Evolutionary conservation across 2,329 filamentous ascomycete species (phyloP).

Genomic region (Xylaria sp.): DNA sequence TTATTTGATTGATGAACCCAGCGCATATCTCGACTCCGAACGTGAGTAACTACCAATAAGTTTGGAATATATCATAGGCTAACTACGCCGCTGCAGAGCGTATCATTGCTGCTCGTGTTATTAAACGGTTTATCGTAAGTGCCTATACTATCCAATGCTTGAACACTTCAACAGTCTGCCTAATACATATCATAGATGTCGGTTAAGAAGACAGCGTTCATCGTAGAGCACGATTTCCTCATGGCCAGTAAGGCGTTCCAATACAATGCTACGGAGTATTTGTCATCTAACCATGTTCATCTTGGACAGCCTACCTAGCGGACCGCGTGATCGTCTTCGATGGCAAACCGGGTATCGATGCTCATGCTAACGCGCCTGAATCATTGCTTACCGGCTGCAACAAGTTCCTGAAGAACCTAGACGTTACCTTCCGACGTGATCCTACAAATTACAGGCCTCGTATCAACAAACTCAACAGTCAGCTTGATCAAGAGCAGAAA

Average conservation of each 20-base stretch:
- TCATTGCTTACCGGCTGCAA: conserved; percentile 96
- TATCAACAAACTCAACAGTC: conserved; percentile 97
- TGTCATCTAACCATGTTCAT: conserved; percentile 10
- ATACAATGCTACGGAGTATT: not conserved
- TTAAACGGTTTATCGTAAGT: conserved; percentile 90
- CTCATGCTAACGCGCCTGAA: conserved; percentile 90
- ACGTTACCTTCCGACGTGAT: conserved; percentile 98
- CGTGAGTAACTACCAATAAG: conserved; percentile 15
- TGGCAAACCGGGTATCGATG: conserved; percentile 87
- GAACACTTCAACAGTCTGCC: not conserved
- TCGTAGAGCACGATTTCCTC: conserved; percentile 99
- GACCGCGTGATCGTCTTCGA: conserved; percentile 99
- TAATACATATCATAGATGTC: conserved; percentile 73
- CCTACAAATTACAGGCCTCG: conserved; percentile 95
- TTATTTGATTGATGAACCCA: conserved; percentile 98
- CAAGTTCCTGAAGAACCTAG: conserved; percentile 92
- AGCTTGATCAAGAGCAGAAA: conserved; percentile 99
- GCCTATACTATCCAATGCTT: not conserved
- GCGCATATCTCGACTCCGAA: conserved; percentile 76
- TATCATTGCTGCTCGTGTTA: conserved; percentile 96
- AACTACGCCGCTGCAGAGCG: conserved; percentile 63
- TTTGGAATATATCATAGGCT: not conserved
- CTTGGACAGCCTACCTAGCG: conserved; percentile 62
- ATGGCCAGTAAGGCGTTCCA: conserved; percentile 69
- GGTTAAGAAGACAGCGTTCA: conserved; percentile 98